phyloP scores from a whole-genome alignment of 495 filamentous ascomycete species.

The Penicillium parvum region DNA sequence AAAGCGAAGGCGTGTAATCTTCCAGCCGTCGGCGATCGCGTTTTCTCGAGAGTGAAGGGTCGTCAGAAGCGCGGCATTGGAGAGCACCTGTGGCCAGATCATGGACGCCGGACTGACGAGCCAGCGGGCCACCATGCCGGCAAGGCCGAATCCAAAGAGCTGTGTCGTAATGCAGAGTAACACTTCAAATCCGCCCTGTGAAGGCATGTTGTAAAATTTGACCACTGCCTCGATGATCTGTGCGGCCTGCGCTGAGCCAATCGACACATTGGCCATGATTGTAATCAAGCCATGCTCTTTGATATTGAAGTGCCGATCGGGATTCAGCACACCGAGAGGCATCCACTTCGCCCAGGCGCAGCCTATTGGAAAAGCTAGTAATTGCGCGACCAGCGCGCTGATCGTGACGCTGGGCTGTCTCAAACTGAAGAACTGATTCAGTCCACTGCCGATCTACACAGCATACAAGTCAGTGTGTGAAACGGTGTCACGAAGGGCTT shows the following conservation, averaged over 20 bases:
- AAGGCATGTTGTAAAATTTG: slow-evolving; percentile 65
- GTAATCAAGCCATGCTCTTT: slow-evolving; percentile 77
- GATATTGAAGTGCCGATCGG: slow-evolving; percentile 69
- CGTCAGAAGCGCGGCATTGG: slow-evolving; percentile 81
- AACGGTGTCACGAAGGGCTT: not conserved
- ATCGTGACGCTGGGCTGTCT: slow-evolving; percentile 56
- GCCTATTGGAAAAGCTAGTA: slow-evolving; percentile 67
- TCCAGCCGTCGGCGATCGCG: slow-evolving; percentile 77
- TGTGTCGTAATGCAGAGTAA: slow-evolving; percentile 67
- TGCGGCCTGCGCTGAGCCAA: slow-evolving; percentile 63
- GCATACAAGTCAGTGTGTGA: no score
- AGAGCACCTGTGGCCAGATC: slow-evolving; percentile 88
- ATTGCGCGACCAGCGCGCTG: slow-evolving; percentile 63
- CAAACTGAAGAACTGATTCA: slow-evolving; percentile 72
- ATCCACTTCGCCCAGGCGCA: slow-evolving; percentile 54
- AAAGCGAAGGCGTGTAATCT: slow-evolving; percentile 74
- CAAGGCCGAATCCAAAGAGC: slow-evolving; percentile 68
- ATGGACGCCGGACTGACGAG: slow-evolving; percentile 73
- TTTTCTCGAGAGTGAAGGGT: slow-evolving; percentile 84
- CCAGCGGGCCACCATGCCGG: slow-evolving; percentile 56
- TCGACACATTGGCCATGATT: slow-evolving; percentile 63
- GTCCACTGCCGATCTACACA: slow-evolving; percentile 58
- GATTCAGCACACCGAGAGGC: slow-evolving; percentile 57
- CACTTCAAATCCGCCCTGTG: slow-evolving; percentile 64
- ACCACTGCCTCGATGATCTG: slow-evolving; percentile 64